Conservation (phyloP, 768 basidiomycete species). For the Guyanaporus albipodus region DNA sequence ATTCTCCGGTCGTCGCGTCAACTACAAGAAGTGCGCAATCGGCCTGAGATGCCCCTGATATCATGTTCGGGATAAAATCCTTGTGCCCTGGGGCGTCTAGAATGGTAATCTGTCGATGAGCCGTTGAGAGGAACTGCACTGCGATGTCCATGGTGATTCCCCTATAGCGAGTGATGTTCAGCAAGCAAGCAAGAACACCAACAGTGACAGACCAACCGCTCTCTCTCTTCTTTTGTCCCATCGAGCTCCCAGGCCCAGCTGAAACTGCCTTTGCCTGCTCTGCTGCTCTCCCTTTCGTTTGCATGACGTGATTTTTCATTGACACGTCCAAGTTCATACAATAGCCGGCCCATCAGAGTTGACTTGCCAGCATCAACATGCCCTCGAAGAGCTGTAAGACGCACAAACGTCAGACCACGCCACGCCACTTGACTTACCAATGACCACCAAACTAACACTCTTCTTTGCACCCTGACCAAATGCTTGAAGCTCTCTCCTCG, state of each 20-base stretch:
- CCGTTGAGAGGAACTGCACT: slow-evolving; percentile 69
- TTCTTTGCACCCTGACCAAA: slow-evolving; percentile 55
- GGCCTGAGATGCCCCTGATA: slow-evolving; percentile 95
- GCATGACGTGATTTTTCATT: slow-evolving; percentile 80
- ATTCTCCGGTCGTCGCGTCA: slow-evolving; percentile 86
- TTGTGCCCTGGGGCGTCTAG: slow-evolving; percentile 96
- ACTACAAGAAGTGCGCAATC: slow-evolving; percentile 93
- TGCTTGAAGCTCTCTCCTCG: slow-evolving; percentile 46
- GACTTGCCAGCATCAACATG: slow-evolving; percentile 99
- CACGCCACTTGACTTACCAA: slow-evolving; percentile 52
- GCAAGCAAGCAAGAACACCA: slow-evolving; percentile 1
- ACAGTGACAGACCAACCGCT: slow-evolving; percentile 61
- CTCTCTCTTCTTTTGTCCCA: slow-evolving; percentile 87
- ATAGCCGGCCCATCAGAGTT: slow-evolving; percentile 89
- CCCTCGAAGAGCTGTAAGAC: slow-evolving; percentile 45
- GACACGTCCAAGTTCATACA: slow-evolving; percentile 88
- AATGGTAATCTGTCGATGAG: slow-evolving; percentile 79
- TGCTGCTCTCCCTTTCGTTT: slow-evolving; percentile 87
- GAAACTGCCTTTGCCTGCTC: slow-evolving; percentile 91
- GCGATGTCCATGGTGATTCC: slow-evolving; percentile 99
- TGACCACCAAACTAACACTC: slow-evolving; percentile 82
- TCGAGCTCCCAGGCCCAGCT: slow-evolving; percentile 99
- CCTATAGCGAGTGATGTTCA: slow-evolving; percentile 41
- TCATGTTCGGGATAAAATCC: slow-evolving; percentile 99
- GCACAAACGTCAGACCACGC: not conserved